Percentiles rank a stretch among this genome's conserved stretches.
These are phyloP conservation scores for Avena sativa DNA, from an alignment of 176 grass and related monocot genomes.

Conservation along the genomic window DNA sequence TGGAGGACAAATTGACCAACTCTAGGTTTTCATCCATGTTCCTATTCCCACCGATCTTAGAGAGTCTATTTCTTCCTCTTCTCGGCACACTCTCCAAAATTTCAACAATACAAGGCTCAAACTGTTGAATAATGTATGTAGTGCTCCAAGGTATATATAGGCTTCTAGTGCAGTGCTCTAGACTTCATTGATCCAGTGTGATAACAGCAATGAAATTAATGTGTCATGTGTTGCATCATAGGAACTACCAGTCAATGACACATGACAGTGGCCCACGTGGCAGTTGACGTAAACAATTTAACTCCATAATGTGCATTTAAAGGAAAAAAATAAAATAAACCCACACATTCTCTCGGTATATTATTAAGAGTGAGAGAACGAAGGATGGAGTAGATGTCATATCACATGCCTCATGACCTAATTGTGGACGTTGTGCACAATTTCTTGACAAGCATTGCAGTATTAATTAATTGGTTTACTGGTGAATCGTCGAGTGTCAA, in stretches of 20 bases:
- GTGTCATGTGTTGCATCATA: background rate
- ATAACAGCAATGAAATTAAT: background rate
- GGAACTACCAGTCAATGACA: background rate
- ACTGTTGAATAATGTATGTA: background rate
- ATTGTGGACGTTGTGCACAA: background rate
- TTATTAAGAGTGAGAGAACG: background rate
- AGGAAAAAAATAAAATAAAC: background rate
- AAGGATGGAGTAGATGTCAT: background rate
- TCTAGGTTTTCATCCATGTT: conserved; percentile 27
- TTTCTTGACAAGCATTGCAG: background rate
- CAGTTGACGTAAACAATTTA: background rate
- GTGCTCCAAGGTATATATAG: conserved; percentile 28
- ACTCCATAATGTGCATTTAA: background rate
- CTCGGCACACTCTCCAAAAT: background rate
- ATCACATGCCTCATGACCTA: conserved; percentile 12
- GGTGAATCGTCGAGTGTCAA: background rate
- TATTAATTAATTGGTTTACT: background rate
- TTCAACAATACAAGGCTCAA: background rate
- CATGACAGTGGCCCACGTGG: background rate
- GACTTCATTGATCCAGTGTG: background rate
- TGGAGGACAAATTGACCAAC: background rate
- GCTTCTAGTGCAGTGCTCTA: background rate
- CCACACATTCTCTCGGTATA: background rate
- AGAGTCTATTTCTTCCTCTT: conserved; percentile 28
- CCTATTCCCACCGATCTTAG: conserved; percentile 41